These are phyloP conservation scores for Ceratocystis diversiconidia DNA, from an alignment of 2,329 filamentous ascomycete species.

Conservation along the genomic window DNA sequence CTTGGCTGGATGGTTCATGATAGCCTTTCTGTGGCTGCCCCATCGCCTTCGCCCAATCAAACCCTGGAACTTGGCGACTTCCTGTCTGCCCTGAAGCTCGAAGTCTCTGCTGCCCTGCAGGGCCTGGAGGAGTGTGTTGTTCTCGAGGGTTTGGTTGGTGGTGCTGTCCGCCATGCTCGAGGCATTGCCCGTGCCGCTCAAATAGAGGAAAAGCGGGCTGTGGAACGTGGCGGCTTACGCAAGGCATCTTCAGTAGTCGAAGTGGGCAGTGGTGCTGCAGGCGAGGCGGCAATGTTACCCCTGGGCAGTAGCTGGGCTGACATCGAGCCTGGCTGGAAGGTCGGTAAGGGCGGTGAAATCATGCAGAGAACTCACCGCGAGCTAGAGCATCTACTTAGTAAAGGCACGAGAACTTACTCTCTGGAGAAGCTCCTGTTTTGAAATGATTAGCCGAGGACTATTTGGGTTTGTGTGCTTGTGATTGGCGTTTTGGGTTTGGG, in stretches of 20 bases:
- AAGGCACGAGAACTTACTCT: constrained; percentile 69
- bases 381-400: constrained; percentile 62
- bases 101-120: constrained; percentile 57
- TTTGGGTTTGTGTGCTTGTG: constrained; percentile 4
- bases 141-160: constrained; percentile 48
- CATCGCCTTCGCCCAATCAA: constrained; percentile 32
- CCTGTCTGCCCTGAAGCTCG: constrained; percentile 49
- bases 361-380: constrained; percentile 56
- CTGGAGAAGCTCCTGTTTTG: constrained; percentile 61
- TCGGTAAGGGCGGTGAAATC: constrained; percentile 55
- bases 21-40: neutral
- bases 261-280: neutral
- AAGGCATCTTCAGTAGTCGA: neutral
- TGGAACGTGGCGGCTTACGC: constrained; percentile 1
- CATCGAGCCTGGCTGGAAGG: constrained; percentile 33
- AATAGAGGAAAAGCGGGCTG: neutral
- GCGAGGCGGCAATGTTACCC: constrained; percentile 40
- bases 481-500: neutral
- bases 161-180: constrained; percentile 49
- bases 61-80: constrained; percentile 47
- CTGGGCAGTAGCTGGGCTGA: constrained; percentile 43
- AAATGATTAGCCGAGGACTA: neutral
- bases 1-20: constrained; percentile 58
- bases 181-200: constrained; percentile 22
- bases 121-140: constrained; percentile 55